These are phyloP conservation scores for Plasmodium fragile DNA, from an alignment of 169 alveolate genomes.

Conservation along the genomic window DNA sequence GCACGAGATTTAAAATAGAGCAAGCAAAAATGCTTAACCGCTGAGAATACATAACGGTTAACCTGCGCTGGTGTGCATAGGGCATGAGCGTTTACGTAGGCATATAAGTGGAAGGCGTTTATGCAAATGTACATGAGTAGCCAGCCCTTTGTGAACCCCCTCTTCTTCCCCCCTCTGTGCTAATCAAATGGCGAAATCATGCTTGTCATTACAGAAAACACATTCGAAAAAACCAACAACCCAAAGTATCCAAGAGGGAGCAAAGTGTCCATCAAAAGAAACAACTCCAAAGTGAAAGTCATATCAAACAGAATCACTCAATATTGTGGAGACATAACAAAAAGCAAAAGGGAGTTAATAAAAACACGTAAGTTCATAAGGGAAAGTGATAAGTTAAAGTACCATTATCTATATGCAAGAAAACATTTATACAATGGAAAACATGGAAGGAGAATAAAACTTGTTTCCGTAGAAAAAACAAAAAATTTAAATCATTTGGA, in stretches of 20 bases:
- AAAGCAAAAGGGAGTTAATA: constrained; percentile 27
- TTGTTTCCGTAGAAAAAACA: constrained; percentile 19
- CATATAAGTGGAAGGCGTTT: not conserved
- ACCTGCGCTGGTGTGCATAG: not conserved
- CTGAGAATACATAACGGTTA: constrained; percentile 7
- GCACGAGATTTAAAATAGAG: not conserved
- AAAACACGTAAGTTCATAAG: constrained; percentile 64
- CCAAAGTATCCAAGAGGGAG: constrained; percentile 16
- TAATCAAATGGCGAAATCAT: constrained; percentile 39
- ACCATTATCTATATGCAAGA: constrained; percentile 33
- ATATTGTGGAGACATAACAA: constrained; percentile 57
- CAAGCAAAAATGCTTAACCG: constrained; percentile 5
- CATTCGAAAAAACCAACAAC: constrained; percentile 31
- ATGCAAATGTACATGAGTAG: constrained; percentile 6
- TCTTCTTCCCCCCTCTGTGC: not conserved
- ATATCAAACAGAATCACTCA: constrained; percentile 69
- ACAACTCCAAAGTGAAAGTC: constrained; percentile 54
- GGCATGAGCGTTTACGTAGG: not conserved
- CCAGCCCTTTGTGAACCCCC: not conserved
- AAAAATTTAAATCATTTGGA: constrained; percentile 25
- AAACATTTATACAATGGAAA: constrained; percentile 28
- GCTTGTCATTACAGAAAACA: constrained; percentile 72
- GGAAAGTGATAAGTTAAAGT: constrained; percentile 20
- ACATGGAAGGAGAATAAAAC: constrained; percentile 14
- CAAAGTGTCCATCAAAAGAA: constrained; percentile 32